Percentiles rank a stretch among this genome's conserved stretches.
These are phyloP conservation scores for Hibiscus trionum DNA, from an alignment of 345 rosid genomes.

Conservation along the genomic window DNA sequence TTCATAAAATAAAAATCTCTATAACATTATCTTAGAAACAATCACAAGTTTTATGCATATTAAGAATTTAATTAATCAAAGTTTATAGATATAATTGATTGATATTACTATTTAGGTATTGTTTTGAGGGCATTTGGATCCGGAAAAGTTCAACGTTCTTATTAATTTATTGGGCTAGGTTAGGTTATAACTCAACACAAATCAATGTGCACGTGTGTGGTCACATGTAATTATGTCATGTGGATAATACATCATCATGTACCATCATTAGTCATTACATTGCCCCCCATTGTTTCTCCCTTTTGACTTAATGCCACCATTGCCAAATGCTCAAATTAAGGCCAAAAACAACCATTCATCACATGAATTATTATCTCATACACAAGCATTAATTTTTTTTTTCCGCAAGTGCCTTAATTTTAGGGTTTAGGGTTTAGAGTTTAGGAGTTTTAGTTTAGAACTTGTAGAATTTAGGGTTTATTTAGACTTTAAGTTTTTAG, in stretches of 20 bases:
- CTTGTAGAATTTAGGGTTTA: too few species aligned
- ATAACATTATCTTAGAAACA: too few species aligned
- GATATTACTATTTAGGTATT: too few species aligned
- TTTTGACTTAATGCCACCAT: not conserved
- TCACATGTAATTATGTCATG: constrained; percentile 19
- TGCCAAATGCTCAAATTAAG: not conserved
- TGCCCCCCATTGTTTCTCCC: not conserved
- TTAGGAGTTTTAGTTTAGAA: too few species aligned
- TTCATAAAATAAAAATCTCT: too few species aligned
- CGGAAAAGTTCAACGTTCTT: not conserved
- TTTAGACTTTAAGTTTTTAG: too few species aligned
- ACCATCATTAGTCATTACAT: constrained; percentile 5
- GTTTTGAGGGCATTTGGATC: not conserved
- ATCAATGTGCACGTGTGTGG: constrained; percentile 38
- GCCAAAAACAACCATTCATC: not conserved
- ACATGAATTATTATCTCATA: not conserved
- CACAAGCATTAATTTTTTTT: too few species aligned
- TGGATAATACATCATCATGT: not conserved
- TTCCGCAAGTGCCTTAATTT: too few species aligned
- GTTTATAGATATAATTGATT: too few species aligned
- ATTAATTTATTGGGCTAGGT: not conserved
- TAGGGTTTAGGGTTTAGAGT: too few species aligned
- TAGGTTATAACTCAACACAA: not conserved
- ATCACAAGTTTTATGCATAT: too few species aligned
- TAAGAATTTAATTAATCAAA: too few species aligned